These are phyloP conservation scores for Claviceps pazoutovae DNA, from an alignment of 2,329 filamentous ascomycete genomes.

Conservation along the genomic window DNA sequence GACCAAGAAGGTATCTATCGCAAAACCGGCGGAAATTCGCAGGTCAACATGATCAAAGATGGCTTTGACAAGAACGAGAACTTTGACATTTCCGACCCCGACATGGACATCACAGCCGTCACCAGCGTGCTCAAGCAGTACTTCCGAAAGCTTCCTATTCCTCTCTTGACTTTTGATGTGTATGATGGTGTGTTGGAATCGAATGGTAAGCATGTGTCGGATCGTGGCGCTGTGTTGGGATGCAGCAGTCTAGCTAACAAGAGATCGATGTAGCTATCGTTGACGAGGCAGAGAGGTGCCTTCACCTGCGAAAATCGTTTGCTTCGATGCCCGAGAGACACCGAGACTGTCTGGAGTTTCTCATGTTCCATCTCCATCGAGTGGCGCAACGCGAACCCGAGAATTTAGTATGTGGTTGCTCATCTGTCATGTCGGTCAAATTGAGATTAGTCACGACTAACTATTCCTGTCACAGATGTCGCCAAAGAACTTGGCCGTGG, in stretches of 20 bases:
- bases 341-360: constrained; percentile 78
- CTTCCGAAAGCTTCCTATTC: constrained; percentile 81
- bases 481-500: constrained; percentile 86
- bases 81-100: constrained; percentile 85
- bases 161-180: constrained; percentile 80
- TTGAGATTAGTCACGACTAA: background rate
- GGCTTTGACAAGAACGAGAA: constrained; percentile 80
- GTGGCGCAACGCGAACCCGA: constrained; percentile 72
- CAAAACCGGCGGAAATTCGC: constrained; percentile 86
- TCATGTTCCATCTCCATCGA: constrained; percentile 83
- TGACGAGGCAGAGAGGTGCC: constrained; percentile 52
- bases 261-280: constrained; percentile 37
- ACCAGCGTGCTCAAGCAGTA: constrained; percentile 96
- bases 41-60: constrained; percentile 79
- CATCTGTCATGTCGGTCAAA: background rate
- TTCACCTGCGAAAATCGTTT: constrained; percentile 59
- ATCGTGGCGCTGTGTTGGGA: background rate
- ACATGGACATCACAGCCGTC: constrained; percentile 89
- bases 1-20: constrained; percentile 95
- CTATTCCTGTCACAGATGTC: constrained; percentile 55
- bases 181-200: constrained; percentile 84
- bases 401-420: constrained; percentile 53
- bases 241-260: background rate
- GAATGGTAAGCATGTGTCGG: constrained; percentile 39
- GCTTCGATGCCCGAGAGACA: constrained; percentile 70